Conservation (phyloP, 2,329 filamentous ascomycete genomes). For the Penicillium freii region DNA sequence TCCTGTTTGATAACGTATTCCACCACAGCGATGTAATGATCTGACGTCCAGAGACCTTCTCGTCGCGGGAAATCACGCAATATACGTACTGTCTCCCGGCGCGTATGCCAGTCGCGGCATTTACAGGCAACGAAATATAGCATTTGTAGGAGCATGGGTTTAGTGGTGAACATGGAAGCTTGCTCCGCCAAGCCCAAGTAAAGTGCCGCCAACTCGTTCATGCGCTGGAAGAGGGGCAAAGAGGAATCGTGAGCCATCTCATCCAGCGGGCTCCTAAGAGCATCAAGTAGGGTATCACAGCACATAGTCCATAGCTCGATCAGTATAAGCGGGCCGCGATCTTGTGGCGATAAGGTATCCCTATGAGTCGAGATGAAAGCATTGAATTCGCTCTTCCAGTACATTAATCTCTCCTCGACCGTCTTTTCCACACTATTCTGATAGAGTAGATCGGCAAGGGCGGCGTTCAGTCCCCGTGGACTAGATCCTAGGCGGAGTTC, state of each 20-base stretch:
- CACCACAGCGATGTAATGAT: background rate
- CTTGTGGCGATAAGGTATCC: background rate
- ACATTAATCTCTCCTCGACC: background rate
- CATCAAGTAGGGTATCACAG: background rate
- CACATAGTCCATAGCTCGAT: background rate
- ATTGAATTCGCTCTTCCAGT: background rate
- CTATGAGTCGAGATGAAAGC: background rate
- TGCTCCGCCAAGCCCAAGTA: background rate
- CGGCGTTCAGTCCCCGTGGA: background rate
- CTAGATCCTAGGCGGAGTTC: background rate
- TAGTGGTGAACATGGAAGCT: background rate
- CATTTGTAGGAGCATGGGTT: background rate
- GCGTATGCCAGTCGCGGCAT: conserved; percentile 3
- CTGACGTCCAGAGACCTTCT: conserved; percentile 1
- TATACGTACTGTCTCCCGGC: background rate
- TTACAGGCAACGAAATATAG: background rate
- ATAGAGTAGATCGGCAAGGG: background rate
- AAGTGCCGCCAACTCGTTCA: background rate
- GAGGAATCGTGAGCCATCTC: background rate
- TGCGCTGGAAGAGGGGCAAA: background rate
- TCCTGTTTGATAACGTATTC: background rate
- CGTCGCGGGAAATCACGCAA: background rate
- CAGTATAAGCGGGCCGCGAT: background rate
- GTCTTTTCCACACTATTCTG: background rate
- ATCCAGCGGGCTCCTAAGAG: background rate